Conservation (phyloP, 306 rosid genomes). For the Quillaja saponaria region DNA sequence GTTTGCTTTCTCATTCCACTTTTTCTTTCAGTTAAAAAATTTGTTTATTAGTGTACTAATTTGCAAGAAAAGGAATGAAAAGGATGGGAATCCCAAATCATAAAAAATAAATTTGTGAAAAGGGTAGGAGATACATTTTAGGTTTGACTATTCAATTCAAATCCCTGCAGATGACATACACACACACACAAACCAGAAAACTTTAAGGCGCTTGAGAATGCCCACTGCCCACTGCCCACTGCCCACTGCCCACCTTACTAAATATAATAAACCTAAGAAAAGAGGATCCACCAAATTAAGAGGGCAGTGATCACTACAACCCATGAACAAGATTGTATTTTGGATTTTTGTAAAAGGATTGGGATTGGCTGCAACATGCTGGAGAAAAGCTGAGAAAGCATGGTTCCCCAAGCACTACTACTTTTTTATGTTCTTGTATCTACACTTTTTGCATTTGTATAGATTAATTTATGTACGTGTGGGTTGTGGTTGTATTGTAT, state of each 20-base stretch:
- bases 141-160: constrained; percentile 51
- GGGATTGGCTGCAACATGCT: constrained; percentile 41
- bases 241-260: constrained; percentile 18
- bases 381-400: constrained; percentile 18
- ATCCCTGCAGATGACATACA: constrained; percentile 11
- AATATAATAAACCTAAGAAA: constrained; percentile 12
- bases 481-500: no score
- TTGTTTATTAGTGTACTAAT: no score
- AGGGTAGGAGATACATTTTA: constrained; percentile 34
- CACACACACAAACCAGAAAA: constrained; percentile 27
- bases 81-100: constrained; percentile 59
- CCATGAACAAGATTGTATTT: constrained; percentile 16
- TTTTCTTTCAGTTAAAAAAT: constrained; percentile 36
- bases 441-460: no score
- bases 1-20: constrained; percentile 47
- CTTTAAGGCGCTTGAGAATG: constrained; percentile 41
- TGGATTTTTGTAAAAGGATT: constrained; percentile 34
- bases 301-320: constrained; percentile 23
- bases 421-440: constrained; percentile 6
- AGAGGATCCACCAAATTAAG: constrained; percentile 38
- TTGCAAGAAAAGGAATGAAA: constrained; percentile 51
- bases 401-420: constrained; percentile 20
- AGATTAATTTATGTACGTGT: no score
- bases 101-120: constrained; percentile 41
- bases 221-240: no score